Base-by-base conservation (phyloP, 176 grass and related monocot genomes). In the Sorghum bicolor region DNA sequence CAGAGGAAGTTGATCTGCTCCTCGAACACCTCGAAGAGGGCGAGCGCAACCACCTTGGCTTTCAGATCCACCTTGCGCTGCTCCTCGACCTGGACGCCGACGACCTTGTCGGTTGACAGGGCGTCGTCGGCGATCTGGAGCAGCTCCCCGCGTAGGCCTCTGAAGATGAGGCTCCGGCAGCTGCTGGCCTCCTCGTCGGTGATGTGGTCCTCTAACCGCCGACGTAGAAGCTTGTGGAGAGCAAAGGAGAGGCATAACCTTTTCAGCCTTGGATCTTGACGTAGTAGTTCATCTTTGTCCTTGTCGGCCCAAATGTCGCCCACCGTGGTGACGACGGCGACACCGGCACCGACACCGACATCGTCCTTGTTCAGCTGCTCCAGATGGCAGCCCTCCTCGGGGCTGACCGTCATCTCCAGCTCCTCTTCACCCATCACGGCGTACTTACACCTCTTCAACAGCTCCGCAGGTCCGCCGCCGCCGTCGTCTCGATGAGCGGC, bases 161-260 rank as follows among this genome's bases (percentile, higher is more conserved):
- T 20, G 60, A 80, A 61, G 77, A 80, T 13, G 61, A 80, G 63
- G 24, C 29, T 10, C 8, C 26, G 62, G 25, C 52, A 43, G 34
- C 33, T 17, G 11, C 13, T 1, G 37, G 40, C 7, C 10, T 61
- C 62, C 0, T 2, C 25, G 38, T 8, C 16, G 17, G 62, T 39
- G 22, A 67, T 32, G 26, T 22, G 29, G 22, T 32, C 12, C 25
- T 80, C 77, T 15, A 67, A 22, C 62, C 62, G 48, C 40, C 77
- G 38, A 14, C 77, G 77, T 5, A 67, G 77, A 5, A 80, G 62
- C 77, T 80, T 80, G 64, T 31, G 67, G 34, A 80, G 77, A 0
- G 77, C 37, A 4, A 80, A 80, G 77, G 58, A 64, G 61, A 80
- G 62, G 78, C 78, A 80, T 2, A 72, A 25, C 40, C 40, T 72